Percentiles rank a stretch among this genome's conserved stretches.
Evolutionary conservation across 2,329 filamentous ascomycete genomes (phyloP).

Genomic region (Clonostachys sp.): DNA sequence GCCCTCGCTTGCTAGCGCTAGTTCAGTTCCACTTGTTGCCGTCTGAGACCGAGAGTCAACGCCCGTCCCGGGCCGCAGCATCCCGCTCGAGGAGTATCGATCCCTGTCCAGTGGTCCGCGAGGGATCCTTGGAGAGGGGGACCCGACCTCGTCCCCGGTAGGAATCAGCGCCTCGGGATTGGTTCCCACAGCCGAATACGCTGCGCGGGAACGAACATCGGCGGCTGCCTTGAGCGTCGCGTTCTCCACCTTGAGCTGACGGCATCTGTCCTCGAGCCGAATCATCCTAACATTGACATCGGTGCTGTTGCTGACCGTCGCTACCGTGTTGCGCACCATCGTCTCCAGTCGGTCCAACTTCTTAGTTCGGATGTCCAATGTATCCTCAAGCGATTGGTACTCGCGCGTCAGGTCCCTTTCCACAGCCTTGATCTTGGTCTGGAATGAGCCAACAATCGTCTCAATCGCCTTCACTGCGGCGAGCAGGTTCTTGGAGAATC

Average conservation of each 20-base stretch:
- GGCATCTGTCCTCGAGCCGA: constrained; percentile 56
- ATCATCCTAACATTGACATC: constrained; percentile 41
- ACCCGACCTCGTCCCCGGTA: constrained; percentile 27
- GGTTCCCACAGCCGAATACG: constrained; percentile 32
- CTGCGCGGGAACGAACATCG: constrained; percentile 49
- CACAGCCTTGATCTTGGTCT: constrained; percentile 73
- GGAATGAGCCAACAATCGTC: constrained; percentile 71
- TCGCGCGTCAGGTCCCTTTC: constrained; percentile 89
- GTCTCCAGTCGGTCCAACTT: constrained; percentile 85
- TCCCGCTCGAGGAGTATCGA: constrained; percentile 13
- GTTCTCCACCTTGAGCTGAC: constrained; percentile 60
- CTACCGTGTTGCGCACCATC: constrained; percentile 63
- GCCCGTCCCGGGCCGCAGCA: not conserved
- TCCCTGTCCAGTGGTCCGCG: constrained; percentile 41
- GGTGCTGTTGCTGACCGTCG: constrained; percentile 38
- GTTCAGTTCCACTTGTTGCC: constrained; percentile 14
- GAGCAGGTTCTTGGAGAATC: constrained; percentile 86
- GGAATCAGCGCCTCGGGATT: constrained; percentile 24
- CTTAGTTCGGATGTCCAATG: constrained; percentile 74
- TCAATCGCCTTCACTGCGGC: constrained; percentile 86
- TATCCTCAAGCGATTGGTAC: constrained; percentile 80
- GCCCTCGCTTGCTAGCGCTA: constrained; percentile 7
- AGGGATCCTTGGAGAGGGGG: constrained; percentile 48
- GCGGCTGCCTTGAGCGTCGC: constrained; percentile 64
- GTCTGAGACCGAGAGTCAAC: constrained; percentile 16